Evolutionary conservation across 2,329 filamentous ascomycete species (phyloP), one percentile per base, ranked within the genome.

Genomic region (Exserohilum turcica): DNA sequence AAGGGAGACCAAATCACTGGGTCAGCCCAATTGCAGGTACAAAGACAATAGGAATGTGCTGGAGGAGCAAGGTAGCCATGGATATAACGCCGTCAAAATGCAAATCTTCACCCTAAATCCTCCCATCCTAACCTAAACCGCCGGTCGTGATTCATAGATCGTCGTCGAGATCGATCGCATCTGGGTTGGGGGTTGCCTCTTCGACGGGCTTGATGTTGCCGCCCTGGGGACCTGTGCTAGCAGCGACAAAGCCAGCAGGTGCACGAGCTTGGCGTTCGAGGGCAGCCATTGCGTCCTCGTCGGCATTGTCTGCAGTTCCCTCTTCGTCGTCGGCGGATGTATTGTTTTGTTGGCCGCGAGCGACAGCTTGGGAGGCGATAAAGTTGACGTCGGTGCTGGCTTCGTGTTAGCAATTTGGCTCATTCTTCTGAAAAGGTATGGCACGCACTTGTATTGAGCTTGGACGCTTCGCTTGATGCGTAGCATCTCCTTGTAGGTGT

Each of bases 401-500:
- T 27, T 27, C 8, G 38, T 40, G 66, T 80, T 72, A 80, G 77
- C 59, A 59, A 45, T 37, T 7, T 7, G 19, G 31, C 24, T 24
- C 15, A 28, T 6, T 16, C 5, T 31, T 21, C 19, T 24, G 5
- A 9, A 31, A 31, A 44, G 13, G 29, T 15, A 18, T 8, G 10
- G 8, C 31, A 77, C 80, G 70, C 82, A 85, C 83, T 97, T 97
- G 82, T 95, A 99, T 78, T 97, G 91, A 47, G 94, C 93, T 76
- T 97, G 92, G 10, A 99, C 94, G 75, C 91, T 96, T 72, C 94
- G 83, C 82, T 97, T 99, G 80, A 99, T 92, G 27, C 94, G 88
- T 58, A 97, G 82, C 94, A 99, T 99, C 74, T 99, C 94, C 79
- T 96, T 97, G 82, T 95, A 99, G 0, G 95, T 99, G 74, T 99